These are phyloP conservation scores for Raffaelea albimanens DNA, from an alignment of 2,329 filamentous ascomycete genomes.

Conservation along the genomic window DNA sequence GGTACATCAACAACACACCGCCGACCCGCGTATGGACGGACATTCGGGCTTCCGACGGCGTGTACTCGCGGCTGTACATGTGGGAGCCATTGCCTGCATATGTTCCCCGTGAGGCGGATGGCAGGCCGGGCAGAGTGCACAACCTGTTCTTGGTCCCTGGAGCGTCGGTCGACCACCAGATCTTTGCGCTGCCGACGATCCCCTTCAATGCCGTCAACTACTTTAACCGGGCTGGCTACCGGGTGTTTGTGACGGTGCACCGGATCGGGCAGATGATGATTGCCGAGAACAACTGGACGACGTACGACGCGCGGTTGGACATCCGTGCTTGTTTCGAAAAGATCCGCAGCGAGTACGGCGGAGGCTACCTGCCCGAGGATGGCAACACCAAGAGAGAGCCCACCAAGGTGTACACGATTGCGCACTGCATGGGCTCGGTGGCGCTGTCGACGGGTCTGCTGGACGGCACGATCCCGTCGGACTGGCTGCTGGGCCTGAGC, in stretches of 20 bases:
- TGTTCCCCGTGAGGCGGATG: slow-evolving; percentile 12
- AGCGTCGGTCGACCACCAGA: slow-evolving; percentile 53
- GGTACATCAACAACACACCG: slow-evolving; percentile 42
- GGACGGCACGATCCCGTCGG: slow-evolving; percentile 47
- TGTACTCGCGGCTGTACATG: slow-evolving; percentile 43
- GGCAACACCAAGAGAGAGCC: slow-evolving; percentile 4
- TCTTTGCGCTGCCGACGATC: slow-evolving; percentile 54
- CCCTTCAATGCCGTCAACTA: slow-evolving; percentile 55
- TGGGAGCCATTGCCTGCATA: slow-evolving; percentile 45
- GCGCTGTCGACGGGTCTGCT: slow-evolving; percentile 49
- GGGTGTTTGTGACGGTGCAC: slow-evolving; percentile 47
- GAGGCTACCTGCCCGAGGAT: slow-evolving; percentile 7
- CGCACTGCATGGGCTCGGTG: slow-evolving; percentile 56
- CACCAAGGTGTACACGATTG: slow-evolving; percentile 43
- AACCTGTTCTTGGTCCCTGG: slow-evolving; percentile 54
- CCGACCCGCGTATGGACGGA: slow-evolving; percentile 29
- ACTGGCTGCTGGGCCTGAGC: slow-evolving; percentile 49
- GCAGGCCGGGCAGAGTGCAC: slow-evolving; percentile 23
- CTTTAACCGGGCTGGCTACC: slow-evolving; percentile 50
- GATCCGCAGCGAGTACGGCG: slow-evolving; percentile 32
- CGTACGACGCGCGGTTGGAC: slow-evolving; percentile 50
- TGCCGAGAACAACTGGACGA: slow-evolving; percentile 45
- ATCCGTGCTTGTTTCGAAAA: slow-evolving; percentile 44
- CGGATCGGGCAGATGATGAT: slow-evolving; percentile 45
- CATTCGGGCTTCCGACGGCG: slow-evolving; percentile 42